These are phyloP conservation scores for Gnomoniopsis sp. DNA, from an alignment of 2,329 filamentous ascomycete genomes.

Conservation along the genomic window DNA sequence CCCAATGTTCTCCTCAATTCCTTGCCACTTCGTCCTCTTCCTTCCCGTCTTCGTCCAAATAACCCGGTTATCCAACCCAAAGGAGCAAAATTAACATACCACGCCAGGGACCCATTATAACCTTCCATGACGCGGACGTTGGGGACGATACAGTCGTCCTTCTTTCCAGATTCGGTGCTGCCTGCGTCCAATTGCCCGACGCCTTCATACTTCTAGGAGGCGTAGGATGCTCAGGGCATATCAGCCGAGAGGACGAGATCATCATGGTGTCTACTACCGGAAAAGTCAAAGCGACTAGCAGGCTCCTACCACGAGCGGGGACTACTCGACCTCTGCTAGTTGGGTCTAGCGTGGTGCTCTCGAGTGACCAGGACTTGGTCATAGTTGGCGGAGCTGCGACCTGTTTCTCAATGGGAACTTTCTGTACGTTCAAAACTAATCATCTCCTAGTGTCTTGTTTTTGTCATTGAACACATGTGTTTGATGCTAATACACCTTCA, in stretches of 20 bases:
- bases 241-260: slow-evolving; percentile 51
- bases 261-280: slow-evolving; percentile 17
- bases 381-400: slow-evolving; percentile 78
- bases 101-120: slow-evolving; percentile 9
- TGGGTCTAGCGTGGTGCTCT: slow-evolving; percentile 57
- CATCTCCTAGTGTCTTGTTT: background rate
- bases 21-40: background rate
- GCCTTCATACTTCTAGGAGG: slow-evolving; percentile 40
- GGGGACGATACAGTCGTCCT: background rate
- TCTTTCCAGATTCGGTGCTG: slow-evolving; percentile 40
- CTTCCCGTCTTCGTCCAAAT: background rate
- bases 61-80: background rate
- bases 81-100: background rate
- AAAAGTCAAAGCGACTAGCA: background rate
- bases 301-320: background rate
- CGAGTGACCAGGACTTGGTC: slow-evolving; percentile 48
- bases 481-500: background rate
- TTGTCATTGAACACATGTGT: background rate
- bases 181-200: slow-evolving; percentile 26
- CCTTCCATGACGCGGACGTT: background rate
- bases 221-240: slow-evolving; percentile 36
- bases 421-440: slow-evolving; percentile 42
- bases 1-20: background rate
- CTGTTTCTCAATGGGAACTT: slow-evolving; percentile 88
- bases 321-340: slow-evolving; percentile 62